phyloP scores from a whole-genome alignment of 768 basidiomycete genomes.

The Trichaptum fuscoviolaceum region DNA sequence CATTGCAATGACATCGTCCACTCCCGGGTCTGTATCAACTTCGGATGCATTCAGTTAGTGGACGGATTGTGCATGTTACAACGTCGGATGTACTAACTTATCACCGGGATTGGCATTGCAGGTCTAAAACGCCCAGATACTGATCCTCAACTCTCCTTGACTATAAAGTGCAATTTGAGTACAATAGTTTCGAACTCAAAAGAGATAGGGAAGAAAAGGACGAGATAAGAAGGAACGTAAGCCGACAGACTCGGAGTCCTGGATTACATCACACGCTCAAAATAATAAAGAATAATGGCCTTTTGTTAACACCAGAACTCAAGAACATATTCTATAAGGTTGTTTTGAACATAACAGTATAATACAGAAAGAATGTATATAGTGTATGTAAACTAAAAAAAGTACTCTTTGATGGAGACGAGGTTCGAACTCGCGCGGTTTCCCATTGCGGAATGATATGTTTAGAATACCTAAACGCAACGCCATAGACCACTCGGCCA shows the following conservation, averaged over 20 bases:
- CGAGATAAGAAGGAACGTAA: too few species aligned
- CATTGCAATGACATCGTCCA: slow-evolving; percentile 81
- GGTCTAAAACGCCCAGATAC: not conserved
- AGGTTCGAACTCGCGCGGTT: slow-evolving; percentile 58
- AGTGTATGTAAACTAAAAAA: too few species aligned
- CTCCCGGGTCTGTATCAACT: slow-evolving; percentile 87
- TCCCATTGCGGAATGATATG: slow-evolving; percentile 45
- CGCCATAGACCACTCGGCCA: slow-evolving; percentile 57
- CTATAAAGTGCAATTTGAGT: too few species aligned
- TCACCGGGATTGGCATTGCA: not conserved
- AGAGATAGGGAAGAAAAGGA: too few species aligned
- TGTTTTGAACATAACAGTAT: too few species aligned
- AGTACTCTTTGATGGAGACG: slow-evolving; percentile 44
- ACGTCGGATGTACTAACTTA: not conserved
- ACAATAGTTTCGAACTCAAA: too few species aligned
- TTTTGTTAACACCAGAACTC: too few species aligned
- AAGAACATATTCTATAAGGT: too few species aligned
- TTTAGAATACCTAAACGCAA: slow-evolving; percentile 43
- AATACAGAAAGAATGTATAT: not conserved
- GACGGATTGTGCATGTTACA: not conserved
- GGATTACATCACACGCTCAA: too few species aligned
- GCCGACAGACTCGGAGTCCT: too few species aligned
- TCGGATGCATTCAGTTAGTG: not conserved
- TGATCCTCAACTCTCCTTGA: too few species aligned
- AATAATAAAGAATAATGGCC: too few species aligned